A percentile compares a stretch with the other conserved stretches of the same genome.
Evolutionary conservation across 495 filamentous ascomycete species (phyloP).

Genomic region (Penicillium soppii): DNA sequence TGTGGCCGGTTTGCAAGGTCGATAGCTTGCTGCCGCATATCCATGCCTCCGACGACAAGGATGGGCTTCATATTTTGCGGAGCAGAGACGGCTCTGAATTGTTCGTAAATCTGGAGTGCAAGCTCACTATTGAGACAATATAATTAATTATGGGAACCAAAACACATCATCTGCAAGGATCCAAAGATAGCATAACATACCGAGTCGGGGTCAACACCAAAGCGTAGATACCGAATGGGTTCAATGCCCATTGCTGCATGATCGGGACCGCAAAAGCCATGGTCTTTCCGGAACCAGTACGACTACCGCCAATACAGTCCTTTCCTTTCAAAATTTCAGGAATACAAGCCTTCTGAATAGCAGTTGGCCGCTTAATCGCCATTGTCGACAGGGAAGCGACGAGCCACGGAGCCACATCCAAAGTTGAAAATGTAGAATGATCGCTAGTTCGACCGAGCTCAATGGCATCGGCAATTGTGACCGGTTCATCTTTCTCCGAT

Average conservation of each 20-base stretch:
- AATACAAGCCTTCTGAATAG: conserved; percentile 90
- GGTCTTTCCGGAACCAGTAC: conserved; percentile 99
- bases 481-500: conserved; percentile 31
- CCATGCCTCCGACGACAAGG: conserved; percentile 85
- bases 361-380: conserved; percentile 85
- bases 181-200: conserved; percentile 34
- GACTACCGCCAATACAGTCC: conserved; percentile 91
- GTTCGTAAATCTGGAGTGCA: conserved; percentile 93
- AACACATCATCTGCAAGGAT: neutral
- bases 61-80: conserved; percentile 81
- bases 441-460: conserved; percentile 41
- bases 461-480: conserved; percentile 43
- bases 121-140: conserved; percentile 61
- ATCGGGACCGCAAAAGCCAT: conserved; percentile 93
- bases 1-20: conserved; percentile 79
- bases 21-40: conserved; percentile 89
- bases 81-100: conserved; percentile 86
- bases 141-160: neutral
- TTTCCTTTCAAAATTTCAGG: conserved; percentile 84
- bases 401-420: conserved; percentile 85
- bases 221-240: conserved; percentile 88
- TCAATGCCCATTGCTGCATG: conserved; percentile 86
- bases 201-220: conserved; percentile 87
- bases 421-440: conserved; percentile 66
- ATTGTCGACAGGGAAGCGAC: conserved; percentile 79